These are phyloP conservation scores for Gryganskiella cystojenkinii DNA, from an alignment of 192 early-diverging fungal genomes.

Conservation along the genomic window DNA sequence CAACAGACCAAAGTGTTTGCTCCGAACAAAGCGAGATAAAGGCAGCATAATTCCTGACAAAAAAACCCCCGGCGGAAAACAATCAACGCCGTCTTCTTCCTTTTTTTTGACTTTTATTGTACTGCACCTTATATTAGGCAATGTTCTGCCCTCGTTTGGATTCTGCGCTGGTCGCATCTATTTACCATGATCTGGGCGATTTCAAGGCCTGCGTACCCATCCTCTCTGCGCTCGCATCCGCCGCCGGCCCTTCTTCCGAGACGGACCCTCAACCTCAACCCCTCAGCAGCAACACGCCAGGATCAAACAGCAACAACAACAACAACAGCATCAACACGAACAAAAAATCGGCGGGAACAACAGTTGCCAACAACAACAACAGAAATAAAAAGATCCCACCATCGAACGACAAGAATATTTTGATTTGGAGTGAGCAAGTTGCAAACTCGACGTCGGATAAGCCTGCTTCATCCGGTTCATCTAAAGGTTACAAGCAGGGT, in stretches of 20 bases:
- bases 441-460: constrained; percentile 21
- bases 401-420: constrained; percentile 27
- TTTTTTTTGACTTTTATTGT: neutral
- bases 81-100: neutral
- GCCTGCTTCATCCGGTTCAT: neutral
- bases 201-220: constrained; percentile 37
- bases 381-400: neutral
- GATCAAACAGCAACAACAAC: neutral
- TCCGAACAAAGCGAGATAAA: too few relatives aligned
- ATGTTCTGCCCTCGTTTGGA: constrained; percentile 51
- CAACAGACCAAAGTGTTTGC: too few relatives aligned
- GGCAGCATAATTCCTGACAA: too few relatives aligned
- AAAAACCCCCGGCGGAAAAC: neutral
- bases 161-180: constrained; percentile 49
- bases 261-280: neutral
- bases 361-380: neutral
- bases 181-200: constrained; percentile 36
- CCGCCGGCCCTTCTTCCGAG: neutral
- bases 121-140: constrained; percentile 21
- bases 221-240: constrained; percentile 30
- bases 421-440: constrained; percentile 45
- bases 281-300: neutral
- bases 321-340: constrained; percentile 3
- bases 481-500: constrained; percentile 11
- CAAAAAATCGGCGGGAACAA: neutral